Base-by-base conservation (phyloP, 768 basidiomycete genomes). In the Leucosporidium scottii region DNA sequence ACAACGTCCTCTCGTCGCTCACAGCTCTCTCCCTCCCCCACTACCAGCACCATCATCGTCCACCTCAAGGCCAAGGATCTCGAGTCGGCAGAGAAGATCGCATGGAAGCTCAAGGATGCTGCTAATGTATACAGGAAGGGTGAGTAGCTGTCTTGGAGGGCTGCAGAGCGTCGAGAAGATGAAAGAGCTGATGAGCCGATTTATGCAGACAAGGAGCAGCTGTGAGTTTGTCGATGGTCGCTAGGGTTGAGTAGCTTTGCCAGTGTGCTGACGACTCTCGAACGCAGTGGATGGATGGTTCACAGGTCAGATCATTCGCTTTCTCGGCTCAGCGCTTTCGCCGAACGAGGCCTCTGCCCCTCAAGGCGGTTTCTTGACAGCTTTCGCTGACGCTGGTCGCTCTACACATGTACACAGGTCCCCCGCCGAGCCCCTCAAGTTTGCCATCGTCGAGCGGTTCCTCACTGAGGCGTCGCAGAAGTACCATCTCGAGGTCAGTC, bases 361-460 rank as follows among this genome's bases (percentile, higher is more conserved):
- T 13, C 13, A 6, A 23, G n/a, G 21, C 13, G 31, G 21, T 23
- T 34, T 7, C 15, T 44, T 10, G 6, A 13, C 7, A 13, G 39
- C 5, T 34, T 10, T 34, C 34, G 39, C 39, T 44, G 39, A 44
- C 39, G 10, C 39, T 13, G 8, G 3, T 44, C 39, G 15, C 15
- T 9, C 13, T 13, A 34, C 10, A 4, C 10, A 34, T 34, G 20
- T 17, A 34, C 0, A 51, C 57, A 58, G 57, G 6, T 44, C 47
- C 27, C 59, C 59, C 1, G 20, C n/a, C 15, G 44, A 60, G 21
- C 59, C 59, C 17, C 44, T 60, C 39, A 48, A 60, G 25, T 60
- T 60, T 44, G 59, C 59, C 39, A 60, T 60, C 59, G 28, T 60
- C 47, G 59, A 60, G 59, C 39, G 59, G 7, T 60, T 60, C 59